phyloP scores from a whole-genome alignment of 805 yeast species.

The Candida xyloterini region DNA sequence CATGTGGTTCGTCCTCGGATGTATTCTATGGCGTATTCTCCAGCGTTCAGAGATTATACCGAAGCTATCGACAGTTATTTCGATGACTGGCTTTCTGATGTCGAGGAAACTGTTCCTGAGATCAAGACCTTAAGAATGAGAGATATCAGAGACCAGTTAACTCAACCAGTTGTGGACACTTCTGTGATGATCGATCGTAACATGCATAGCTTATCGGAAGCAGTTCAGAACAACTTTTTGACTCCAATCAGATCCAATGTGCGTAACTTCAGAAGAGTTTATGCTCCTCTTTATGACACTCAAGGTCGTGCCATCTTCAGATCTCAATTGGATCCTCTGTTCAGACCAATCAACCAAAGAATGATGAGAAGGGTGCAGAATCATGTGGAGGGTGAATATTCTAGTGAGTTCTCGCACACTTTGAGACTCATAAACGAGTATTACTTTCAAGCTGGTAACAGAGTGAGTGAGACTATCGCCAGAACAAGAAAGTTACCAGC shows the following conservation, averaged over 20 bases:
- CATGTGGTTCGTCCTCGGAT: conserved; percentile 25
- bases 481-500: conserved; percentile 35
- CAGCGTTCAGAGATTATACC: conserved; percentile 21
- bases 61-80: conserved; percentile 44
- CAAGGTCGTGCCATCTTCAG: conserved; percentile 63
- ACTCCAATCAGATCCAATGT: conserved; percentile 50
- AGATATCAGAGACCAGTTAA: conserved; percentile 45
- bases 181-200: conserved; percentile 34
- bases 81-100: conserved; percentile 50
- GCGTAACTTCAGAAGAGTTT: conserved; percentile 45
- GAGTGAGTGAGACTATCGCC: conserved; percentile 27
- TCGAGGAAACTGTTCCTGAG: conserved; percentile 61
- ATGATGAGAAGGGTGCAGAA: conserved; percentile 41
- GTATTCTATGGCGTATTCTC: conserved; percentile 26
- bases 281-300: conserved; percentile 50
- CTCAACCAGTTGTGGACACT: conserved; percentile 51
- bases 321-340: conserved; percentile 58
- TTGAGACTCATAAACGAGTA: conserved; percentile 39
- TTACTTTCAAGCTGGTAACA: conserved; percentile 38
- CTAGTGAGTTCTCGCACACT: conserved; percentile 59
- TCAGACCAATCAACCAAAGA: conserved; percentile 58
- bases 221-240: conserved; percentile 35
- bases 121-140: conserved; percentile 52
- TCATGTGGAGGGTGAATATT: conserved; percentile 19
- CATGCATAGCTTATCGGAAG: conserved; percentile 30